Conservation (phyloP, 805 yeast genomes). For the Brettanomyces nanus region DNA sequence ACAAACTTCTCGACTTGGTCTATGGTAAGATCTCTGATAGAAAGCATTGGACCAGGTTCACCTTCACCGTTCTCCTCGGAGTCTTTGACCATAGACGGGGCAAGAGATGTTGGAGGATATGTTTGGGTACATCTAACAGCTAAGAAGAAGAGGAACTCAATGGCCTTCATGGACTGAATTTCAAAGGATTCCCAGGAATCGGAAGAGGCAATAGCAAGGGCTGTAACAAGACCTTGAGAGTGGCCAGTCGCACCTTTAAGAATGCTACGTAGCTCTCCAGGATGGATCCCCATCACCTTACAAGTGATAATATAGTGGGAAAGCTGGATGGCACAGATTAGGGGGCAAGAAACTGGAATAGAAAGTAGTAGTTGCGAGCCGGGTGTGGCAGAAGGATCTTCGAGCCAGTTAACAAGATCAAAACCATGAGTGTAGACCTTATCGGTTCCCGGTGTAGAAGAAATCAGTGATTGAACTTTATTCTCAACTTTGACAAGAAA, state of each 20-base stretch:
- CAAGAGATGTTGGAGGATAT: constrained; percentile 89
- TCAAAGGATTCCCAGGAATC: constrained; percentile 82
- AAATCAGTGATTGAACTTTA: constrained; percentile 58
- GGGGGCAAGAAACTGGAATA: constrained; percentile 95
- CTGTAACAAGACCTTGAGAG: constrained; percentile 87
- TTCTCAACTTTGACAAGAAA: constrained; percentile 64
- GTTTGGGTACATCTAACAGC: constrained; percentile 87
- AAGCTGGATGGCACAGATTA: constrained; percentile 91
- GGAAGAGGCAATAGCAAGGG: constrained; percentile 79
- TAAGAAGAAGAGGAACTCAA: constrained; percentile 81
- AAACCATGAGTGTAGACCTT: constrained; percentile 92
- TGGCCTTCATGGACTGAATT: constrained; percentile 64
- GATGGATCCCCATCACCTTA: constrained; percentile 74
- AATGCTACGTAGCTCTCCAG: constrained; percentile 73
- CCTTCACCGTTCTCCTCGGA: constrained; percentile 94
- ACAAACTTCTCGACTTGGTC: constrained; percentile 75
- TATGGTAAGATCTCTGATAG: constrained; percentile 78
- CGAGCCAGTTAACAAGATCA: constrained; percentile 82
- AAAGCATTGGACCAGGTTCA: constrained; percentile 94
- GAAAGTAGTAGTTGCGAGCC: constrained; percentile 79
- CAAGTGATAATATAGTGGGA: constrained; percentile 89
- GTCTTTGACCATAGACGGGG: constrained; percentile 90
- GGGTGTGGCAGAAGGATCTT: constrained; percentile 79
- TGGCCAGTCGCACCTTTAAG: constrained; percentile 80
- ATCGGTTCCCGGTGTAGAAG: constrained; percentile 67